A percentile compares a stretch with the other conserved stretches of the same genome.
Evolutionary conservation across 73 alveolate genomes (phyloP).

Genomic region (Tetrahymena elliotti): DNA sequence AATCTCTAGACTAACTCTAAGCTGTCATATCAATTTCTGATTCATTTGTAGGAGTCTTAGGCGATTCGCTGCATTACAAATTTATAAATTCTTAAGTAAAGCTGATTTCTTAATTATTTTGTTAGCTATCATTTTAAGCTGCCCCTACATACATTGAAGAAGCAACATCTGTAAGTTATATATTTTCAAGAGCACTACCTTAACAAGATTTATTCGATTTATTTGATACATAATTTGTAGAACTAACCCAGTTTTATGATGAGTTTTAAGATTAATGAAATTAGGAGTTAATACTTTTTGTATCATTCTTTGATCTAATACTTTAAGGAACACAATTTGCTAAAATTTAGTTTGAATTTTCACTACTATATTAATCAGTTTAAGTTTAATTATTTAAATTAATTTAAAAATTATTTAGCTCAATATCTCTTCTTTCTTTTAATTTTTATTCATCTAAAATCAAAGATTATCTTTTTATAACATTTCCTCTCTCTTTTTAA

Average conservation of each 20-base stretch:
- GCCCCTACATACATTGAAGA: neutral
- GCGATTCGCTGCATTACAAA: neutral
- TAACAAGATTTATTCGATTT: neutral
- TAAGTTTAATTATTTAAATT: no score
- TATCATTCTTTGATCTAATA: neutral
- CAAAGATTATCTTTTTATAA: neutral
- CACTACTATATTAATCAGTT: neutral
- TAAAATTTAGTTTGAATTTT: no score
- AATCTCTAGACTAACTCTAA: neutral
- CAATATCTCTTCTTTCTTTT: neutral
- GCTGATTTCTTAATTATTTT: neutral
- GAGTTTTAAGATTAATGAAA: neutral
- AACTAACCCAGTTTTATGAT: neutral
- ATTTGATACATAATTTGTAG: neutral
- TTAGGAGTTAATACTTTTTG: neutral
- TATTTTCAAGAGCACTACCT: neutral
- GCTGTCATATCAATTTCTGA: neutral
- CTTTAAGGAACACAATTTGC: neutral
- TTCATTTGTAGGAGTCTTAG: neutral
- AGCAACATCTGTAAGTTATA: neutral
- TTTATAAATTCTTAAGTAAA: neutral
- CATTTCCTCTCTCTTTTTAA: neutral
- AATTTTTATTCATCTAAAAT: neutral
- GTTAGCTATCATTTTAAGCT: neutral
- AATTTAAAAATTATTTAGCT: no score